phyloP scores from a whole-genome alignment of 2,329 filamentous ascomycete species.

The Cladosporium cucumerinum region DNA sequence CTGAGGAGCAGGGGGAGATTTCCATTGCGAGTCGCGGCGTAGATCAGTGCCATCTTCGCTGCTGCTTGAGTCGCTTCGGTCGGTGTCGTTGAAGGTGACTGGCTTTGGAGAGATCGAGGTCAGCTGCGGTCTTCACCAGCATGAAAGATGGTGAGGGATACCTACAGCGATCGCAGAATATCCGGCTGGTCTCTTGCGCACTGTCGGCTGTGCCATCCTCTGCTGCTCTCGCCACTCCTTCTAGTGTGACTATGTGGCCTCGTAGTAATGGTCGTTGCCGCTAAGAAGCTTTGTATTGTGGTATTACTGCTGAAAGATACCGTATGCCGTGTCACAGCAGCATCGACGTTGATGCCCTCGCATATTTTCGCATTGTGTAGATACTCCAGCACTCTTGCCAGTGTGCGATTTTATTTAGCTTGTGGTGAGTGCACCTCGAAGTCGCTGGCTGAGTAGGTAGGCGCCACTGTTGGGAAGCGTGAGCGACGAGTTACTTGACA shows the following conservation, averaged over 20 bases:
- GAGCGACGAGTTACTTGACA: neutral
- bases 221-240: neutral
- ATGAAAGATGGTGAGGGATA: neutral
- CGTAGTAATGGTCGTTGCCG: neutral
- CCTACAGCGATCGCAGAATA: neutral
- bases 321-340: neutral
- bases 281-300: neutral
- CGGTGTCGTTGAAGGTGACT: neutral
- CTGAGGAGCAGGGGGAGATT: neutral
- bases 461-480: neutral
- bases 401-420: neutral
- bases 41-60: neutral
- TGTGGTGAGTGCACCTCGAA: neutral
- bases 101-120: neutral
- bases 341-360: neutral
- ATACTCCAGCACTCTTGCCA: neutral
- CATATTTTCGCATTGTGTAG: neutral
- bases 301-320: neutral
- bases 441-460: neutral
- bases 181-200: neutral
- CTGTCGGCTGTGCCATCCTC: neutral
- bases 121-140: neutral
- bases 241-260: neutral
- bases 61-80: neutral
- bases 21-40: slow-evolving; percentile 3